Evolutionary conservation across 176 grass and related monocot species (phyloP), one percentile per base, ranked within the genome.

Genomic region (Elymus sibiricus): DNA sequence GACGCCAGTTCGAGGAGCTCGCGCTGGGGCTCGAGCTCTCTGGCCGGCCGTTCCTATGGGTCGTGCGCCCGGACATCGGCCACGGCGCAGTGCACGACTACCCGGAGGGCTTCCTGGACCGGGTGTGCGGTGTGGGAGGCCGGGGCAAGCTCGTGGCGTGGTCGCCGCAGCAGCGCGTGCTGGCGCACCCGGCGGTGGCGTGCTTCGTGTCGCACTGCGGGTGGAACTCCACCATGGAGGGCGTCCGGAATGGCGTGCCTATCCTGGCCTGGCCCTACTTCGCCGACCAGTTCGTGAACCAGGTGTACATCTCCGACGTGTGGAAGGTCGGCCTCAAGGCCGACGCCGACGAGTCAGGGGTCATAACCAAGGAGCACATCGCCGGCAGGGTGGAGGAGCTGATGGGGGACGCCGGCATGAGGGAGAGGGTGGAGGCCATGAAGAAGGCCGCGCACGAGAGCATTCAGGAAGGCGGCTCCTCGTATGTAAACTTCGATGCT

Each of bases 151-250:
- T 80, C 1, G 82, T 84, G 0, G 1, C 37, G 3, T 84, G 82
- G 82, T 58, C 82, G 4, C 82, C 82, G 38, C 79, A 82, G 21
- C 62, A 67, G 29, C 79, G 29, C 0, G 79, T 82, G 64, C 60
- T 85, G 22, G 83, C 74, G 78, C 89, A 91, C 42, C 29, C n/a
- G 3, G 86, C 86, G 2, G 68, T 91, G 72, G 81, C 47, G 0
- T 88, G 86, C 55, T 88, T 92, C 42, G 46, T 92, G 56, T 90
- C 91, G 13, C 92, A 88, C 74, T 88, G 92, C 9, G 92, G 88
- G 0, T 93, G 91, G 91, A 93, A 93, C 61, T 93, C 88, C 24
- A 86, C 90, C 16, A 72, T 51, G 70, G 90, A 89, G 1, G 87
- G 78, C 4, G 72, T 86, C 6, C 38, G 70, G 43, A 88, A 88